phyloP scores from a whole-genome alignment of 2,329 filamentous ascomycete genomes.

The Cladosporium colombiae region DNA sequence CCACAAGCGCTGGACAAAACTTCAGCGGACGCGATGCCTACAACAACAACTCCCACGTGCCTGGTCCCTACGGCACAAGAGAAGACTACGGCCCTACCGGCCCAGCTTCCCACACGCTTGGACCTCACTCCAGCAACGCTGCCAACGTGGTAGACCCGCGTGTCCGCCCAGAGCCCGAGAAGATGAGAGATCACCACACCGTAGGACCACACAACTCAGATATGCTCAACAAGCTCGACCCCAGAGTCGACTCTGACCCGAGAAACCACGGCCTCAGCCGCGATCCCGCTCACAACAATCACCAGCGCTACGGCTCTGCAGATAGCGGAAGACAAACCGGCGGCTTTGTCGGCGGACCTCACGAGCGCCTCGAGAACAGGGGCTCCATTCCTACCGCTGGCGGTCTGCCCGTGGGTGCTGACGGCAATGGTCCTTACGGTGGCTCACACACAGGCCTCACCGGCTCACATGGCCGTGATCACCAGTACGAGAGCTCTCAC shows the following conservation, averaged over 20 bases:
- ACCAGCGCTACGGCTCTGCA: neutral
- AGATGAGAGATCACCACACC: slow-evolving; percentile 16
- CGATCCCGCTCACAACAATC: slow-evolving; percentile 14
- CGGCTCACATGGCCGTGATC: neutral
- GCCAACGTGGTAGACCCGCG: slow-evolving; percentile 25
- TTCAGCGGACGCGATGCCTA: slow-evolving; percentile 11
- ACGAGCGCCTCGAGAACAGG: slow-evolving; percentile 11
- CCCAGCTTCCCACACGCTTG: slow-evolving; percentile 9
- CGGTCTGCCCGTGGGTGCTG: neutral
- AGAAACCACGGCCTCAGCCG: slow-evolving; percentile 19
- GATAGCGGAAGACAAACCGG: neutral
- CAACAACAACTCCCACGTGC: neutral
- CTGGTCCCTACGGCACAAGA: slow-evolving; percentile 6
- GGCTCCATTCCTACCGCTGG: slow-evolving; percentile 13
- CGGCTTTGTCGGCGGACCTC: slow-evolving; percentile 12
- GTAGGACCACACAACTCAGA: slow-evolving; percentile 21
- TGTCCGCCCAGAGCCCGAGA: slow-evolving; percentile 22
- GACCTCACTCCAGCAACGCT: slow-evolving; percentile 31
- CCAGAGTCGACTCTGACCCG: slow-evolving; percentile 20
- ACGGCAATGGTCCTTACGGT: neutral
- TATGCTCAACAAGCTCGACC: slow-evolving; percentile 30
- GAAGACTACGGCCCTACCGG: slow-evolving; percentile 11
- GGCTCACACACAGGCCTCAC: neutral
- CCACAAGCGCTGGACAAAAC: neutral
- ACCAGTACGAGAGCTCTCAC: neutral